Evolutionary conservation across 129 eudicot genomes (phyloP).

Genomic region (Flaveria trinervia): DNA sequence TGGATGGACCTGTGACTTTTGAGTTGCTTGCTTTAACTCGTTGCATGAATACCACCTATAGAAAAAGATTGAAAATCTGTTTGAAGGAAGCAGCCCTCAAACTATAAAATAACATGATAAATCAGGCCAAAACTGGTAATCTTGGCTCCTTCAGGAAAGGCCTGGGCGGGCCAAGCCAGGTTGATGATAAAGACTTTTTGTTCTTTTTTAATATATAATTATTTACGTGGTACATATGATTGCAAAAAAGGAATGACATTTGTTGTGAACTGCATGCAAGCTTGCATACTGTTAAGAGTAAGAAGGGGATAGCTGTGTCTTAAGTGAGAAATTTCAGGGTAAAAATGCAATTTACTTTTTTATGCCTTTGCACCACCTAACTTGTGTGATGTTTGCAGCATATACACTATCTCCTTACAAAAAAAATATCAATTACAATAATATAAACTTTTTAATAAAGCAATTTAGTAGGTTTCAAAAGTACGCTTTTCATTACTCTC

Average conservation of each 20-base stretch:
- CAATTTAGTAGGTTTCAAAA: not conserved
- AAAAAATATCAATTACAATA: not conserved
- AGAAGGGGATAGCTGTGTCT: not conserved
- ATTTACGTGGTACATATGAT: not conserved
- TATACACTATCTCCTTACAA: not conserved
- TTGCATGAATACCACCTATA: constrained; percentile 83
- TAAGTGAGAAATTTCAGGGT: not conserved
- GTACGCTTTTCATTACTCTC: not conserved
- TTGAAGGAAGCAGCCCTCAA: not conserved
- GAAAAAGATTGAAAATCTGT: constrained; percentile 18
- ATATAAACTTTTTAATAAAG: not conserved
- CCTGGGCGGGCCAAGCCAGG: not conserved
- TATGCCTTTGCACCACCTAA: not conserved
- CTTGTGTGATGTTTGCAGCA: not conserved
- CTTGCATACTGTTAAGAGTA: not conserved
- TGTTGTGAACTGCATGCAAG: not conserved
- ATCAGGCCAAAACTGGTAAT: not conserved
- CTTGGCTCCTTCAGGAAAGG: not conserved
- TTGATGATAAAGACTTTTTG: not conserved
- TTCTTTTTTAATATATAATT: not conserved
- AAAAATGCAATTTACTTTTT: not conserved
- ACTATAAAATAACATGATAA: not conserved
- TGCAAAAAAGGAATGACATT: not conserved
- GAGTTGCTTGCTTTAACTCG: constrained; percentile 52
- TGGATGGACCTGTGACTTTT: constrained; percentile 47